A percentile compares a stretch with the other conserved stretches of the same genome.
Conservation (phyloP, 208 protist species). For the Zelonia costaricensis region DNA sequence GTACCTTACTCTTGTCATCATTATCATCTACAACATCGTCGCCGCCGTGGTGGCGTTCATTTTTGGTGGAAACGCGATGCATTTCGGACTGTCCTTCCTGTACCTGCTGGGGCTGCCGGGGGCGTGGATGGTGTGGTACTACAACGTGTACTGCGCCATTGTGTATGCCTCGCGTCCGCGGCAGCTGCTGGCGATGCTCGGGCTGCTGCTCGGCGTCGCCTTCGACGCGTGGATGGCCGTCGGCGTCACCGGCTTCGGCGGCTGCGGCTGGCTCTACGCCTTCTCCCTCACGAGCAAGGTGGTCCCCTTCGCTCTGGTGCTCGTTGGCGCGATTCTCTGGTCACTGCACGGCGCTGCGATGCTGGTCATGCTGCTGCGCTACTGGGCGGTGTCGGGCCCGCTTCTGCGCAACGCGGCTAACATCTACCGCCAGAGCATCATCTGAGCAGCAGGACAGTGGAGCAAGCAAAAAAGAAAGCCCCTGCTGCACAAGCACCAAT, state of each 20-base stretch:
- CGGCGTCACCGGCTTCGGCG: constrained; percentile 66
- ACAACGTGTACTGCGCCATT: constrained; percentile 69
- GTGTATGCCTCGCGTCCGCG: constrained; percentile 38
- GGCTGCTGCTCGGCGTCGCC: constrained; percentile 56
- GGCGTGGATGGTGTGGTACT: constrained; percentile 85
- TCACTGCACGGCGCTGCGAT: constrained; percentile 59
- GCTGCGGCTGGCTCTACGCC: constrained; percentile 75
- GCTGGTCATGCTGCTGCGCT: constrained; percentile 51
- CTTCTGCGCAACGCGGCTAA: constrained; percentile 27
- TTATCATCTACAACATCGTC: constrained; percentile 85
- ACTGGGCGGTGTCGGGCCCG: constrained; percentile 35
- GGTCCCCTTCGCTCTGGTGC: constrained; percentile 38
- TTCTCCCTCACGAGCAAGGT: constrained; percentile 12
- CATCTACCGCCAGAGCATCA: constrained; percentile 39
- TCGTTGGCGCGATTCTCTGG: constrained; percentile 74
- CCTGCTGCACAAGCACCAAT: too few relatives aligned
- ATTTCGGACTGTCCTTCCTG: constrained; percentile 85
- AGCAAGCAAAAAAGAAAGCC: too few relatives aligned
- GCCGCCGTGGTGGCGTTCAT: constrained; percentile 51
- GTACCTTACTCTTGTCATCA: constrained; percentile 58
- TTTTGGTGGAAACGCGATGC: constrained; percentile 48
- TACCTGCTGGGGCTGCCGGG: constrained; percentile 84
- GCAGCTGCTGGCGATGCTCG: constrained; percentile 52
- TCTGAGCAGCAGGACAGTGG: too few relatives aligned
- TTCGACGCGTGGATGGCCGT: constrained; percentile 88